Evolutionary conservation across 306 rosid genomes (phyloP).

Genomic region (Dicorynia guianensis): DNA sequence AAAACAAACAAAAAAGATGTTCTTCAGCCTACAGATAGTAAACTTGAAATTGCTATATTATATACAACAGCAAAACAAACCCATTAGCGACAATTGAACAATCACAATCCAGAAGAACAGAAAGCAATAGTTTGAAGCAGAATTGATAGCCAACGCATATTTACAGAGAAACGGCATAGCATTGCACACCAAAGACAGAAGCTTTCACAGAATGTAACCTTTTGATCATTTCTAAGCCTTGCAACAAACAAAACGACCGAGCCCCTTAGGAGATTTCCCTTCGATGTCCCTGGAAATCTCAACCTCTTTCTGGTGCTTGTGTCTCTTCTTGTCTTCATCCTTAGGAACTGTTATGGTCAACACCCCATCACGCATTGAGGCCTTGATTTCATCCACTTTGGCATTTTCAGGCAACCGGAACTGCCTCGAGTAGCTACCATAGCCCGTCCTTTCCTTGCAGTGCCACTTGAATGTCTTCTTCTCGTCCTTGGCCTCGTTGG

Average conservation of each 20-base stretch:
- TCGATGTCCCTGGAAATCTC: conserved; percentile 45
- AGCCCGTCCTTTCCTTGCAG: conserved; percentile 56
- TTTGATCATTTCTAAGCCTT: conserved; percentile 45
- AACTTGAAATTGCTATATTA: too few relatives aligned
- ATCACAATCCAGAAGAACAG: too few relatives aligned
- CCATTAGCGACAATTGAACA: background rate
- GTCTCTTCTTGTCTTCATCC: conserved; percentile 49
- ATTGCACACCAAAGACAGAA: background rate
- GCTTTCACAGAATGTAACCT: background rate
- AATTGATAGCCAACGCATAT: background rate
- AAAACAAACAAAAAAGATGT: too few relatives aligned
- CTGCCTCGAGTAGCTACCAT: conserved; percentile 45
- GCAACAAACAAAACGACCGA: conserved; percentile 69
- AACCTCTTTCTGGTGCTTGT: conserved; percentile 37
- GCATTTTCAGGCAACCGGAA: conserved; percentile 66
- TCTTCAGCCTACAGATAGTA: too few relatives aligned
- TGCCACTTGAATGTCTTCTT: conserved; percentile 57
- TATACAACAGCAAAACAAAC: too few relatives aligned
- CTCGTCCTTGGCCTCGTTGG: conserved; percentile 1
- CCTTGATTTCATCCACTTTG: conserved; percentile 59
- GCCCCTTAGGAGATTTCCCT: conserved; percentile 48
- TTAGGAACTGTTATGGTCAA: conserved; percentile 56
- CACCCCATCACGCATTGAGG: conserved; percentile 65
- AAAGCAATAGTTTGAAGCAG: background rate
- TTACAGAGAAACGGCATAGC: conserved; percentile 17